Conservation (phyloP, 2,329 filamentous ascomycete species). For the Penicillium sp. region DNA sequence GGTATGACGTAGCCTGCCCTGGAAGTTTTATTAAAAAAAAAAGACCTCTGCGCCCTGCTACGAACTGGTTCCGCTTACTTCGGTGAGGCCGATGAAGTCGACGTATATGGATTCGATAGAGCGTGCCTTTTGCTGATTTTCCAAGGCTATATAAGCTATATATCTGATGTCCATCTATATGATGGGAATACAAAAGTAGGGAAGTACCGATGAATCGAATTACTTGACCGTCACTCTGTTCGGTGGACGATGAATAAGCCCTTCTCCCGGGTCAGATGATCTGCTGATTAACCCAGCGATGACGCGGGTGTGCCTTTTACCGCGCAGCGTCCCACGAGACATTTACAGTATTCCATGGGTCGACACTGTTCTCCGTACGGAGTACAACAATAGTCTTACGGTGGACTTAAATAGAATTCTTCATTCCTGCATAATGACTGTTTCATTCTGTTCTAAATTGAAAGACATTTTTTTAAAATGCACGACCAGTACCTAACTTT, state of each 20-base stretch:
- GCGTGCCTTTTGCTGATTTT: neutral
- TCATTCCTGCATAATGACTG: neutral
- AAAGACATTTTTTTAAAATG: neutral
- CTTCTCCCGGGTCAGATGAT: neutral
- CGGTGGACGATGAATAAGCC: neutral
- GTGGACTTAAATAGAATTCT: neutral
- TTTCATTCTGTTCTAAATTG: neutral
- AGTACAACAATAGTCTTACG: neutral
- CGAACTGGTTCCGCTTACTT: neutral
- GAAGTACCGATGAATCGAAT: too few relatives aligned
- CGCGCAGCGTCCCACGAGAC: neutral
- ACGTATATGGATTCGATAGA: neutral
- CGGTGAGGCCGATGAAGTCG: neutral
- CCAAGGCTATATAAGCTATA: neutral
- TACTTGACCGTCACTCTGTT: neutral
- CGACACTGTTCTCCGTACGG: too few relatives aligned
- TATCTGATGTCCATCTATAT: neutral
- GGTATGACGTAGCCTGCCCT: constrained; percentile 39
- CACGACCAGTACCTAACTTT: neutral
- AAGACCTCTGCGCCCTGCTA: constrained; percentile 7
- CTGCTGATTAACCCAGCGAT: neutral
- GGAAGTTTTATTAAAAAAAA: constrained; percentile 7
- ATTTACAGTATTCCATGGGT: neutral
- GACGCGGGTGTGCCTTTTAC: neutral
- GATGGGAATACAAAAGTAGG: too few relatives aligned